These are phyloP conservation scores for Globisporangium camurandrum DNA, from an alignment of 352 stramenopile genomes.

Conservation along the genomic window DNA sequence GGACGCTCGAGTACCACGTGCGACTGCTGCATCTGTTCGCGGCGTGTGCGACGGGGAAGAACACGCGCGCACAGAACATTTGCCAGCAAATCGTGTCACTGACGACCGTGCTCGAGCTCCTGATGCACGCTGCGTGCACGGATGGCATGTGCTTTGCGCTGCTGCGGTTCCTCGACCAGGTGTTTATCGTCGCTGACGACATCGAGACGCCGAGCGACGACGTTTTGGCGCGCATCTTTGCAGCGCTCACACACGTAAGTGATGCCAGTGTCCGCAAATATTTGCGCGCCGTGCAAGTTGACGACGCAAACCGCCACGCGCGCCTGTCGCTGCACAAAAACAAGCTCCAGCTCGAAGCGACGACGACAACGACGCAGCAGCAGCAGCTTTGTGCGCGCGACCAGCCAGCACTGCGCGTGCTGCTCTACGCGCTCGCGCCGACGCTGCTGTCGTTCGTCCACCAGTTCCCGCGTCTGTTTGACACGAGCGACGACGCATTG, in stretches of 20 bases:
- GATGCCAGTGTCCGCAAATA: constrained; percentile 26
- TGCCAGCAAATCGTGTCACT: constrained; percentile 58
- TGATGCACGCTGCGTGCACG: constrained; percentile 29
- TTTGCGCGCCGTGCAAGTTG: constrained; percentile 28
- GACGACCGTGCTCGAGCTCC: constrained; percentile 28
- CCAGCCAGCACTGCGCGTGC: constrained; percentile 24
- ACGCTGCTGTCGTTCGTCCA: constrained; percentile 45
- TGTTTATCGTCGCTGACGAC: constrained; percentile 52
- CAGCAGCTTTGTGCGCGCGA: constrained; percentile 25
- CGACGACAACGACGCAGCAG: constrained; percentile 12
- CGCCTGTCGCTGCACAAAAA: constrained; percentile 42
- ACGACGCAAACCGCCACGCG: constrained; percentile 37
- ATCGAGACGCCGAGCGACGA: constrained; percentile 35
- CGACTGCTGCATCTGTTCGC: constrained; percentile 53
- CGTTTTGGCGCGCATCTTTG: constrained; percentile 28
- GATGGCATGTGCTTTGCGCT: constrained; percentile 42
- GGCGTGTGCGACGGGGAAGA: constrained; percentile 50
- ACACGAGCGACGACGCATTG: constrained; percentile 18
- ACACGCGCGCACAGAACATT: constrained; percentile 53
- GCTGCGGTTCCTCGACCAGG: constrained; percentile 51
- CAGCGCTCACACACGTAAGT: constrained; percentile 20
- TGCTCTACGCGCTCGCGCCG: constrained; percentile 33
- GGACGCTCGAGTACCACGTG: constrained; percentile 46
- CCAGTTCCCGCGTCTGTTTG: constrained; percentile 43
- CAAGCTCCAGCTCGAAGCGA: constrained; percentile 23